Conservation (phyloP, 2,329 filamentous ascomycete genomes). For the Chaetomium globosum region DNA sequence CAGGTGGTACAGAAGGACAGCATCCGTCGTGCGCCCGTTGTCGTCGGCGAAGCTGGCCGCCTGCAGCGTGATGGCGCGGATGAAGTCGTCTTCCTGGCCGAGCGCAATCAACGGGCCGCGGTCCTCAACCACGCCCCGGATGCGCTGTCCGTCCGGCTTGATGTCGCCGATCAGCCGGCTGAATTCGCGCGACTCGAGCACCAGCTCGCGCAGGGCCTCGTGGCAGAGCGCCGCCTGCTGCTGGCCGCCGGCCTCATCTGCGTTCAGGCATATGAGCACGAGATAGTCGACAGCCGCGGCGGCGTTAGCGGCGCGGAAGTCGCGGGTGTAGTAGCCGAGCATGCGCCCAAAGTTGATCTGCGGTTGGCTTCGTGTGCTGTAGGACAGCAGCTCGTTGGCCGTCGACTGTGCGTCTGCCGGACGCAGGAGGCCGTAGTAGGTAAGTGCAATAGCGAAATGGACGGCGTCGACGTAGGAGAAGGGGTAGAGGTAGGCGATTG, state of each 20-base stretch:
- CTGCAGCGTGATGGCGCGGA: slow-evolving; percentile 89
- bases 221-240: slow-evolving; percentile 83
- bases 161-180: slow-evolving; percentile 93
- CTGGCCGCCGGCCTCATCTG: slow-evolving; percentile 62
- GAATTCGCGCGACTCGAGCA: slow-evolving; percentile 96
- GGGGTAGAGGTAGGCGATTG: slow-evolving; percentile 84
- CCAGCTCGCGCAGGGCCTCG: slow-evolving; percentile 88
- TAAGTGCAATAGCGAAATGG: slow-evolving; percentile 88
- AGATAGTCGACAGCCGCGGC: slow-evolving; percentile 93
- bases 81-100: slow-evolving; percentile 77
- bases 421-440: slow-evolving; percentile 85
- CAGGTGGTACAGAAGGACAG: slow-evolving; percentile 90
- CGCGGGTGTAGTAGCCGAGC: slow-evolving; percentile 91
- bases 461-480: slow-evolving; percentile 93
- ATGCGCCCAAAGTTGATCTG: slow-evolving; percentile 95
- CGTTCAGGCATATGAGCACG: slow-evolving; percentile 85
- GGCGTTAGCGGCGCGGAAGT: slow-evolving; percentile 89
- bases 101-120: slow-evolving; percentile 80
- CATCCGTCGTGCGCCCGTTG: slow-evolving; percentile 88
- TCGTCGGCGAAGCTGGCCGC: slow-evolving; percentile 92
- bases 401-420: slow-evolving; percentile 78
- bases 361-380: slow-evolving; percentile 68
- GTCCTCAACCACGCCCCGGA: slow-evolving; percentile 84
- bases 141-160: slow-evolving; percentile 78
- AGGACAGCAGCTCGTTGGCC: slow-evolving; percentile 68